phyloP scores from a whole-genome alignment of 2,329 filamentous ascomycete genomes.

The Colletotrichum lentis region DNA sequence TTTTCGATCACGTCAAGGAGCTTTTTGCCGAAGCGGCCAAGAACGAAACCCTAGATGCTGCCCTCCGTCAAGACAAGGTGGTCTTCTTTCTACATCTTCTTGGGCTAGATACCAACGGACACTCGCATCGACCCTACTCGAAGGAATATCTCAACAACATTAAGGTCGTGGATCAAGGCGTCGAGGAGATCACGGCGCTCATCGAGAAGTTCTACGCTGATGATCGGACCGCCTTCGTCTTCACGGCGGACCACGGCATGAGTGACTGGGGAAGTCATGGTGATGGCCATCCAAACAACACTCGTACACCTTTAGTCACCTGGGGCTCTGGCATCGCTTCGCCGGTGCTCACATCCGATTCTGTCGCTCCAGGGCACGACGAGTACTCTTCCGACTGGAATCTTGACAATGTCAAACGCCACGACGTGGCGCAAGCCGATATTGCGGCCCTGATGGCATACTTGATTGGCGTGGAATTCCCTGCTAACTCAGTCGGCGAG shows the following conservation, averaged over 20 bases:
- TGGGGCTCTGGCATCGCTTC: constrained; percentile 93
- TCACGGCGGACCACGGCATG: constrained; percentile 99
- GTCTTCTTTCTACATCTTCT: constrained; percentile 97
- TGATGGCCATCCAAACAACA: constrained; percentile 97
- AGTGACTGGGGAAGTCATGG: constrained; percentile 99
- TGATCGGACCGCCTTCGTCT: constrained; percentile 90
- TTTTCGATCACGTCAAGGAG: constrained; percentile 91
- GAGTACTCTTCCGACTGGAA: constrained; percentile 92
- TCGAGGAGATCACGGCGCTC: constrained; percentile 81
- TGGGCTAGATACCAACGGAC: constrained; percentile 89
- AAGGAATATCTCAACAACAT: constrained; percentile 95
- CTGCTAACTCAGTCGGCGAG: constrained; percentile 95
- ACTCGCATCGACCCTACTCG: constrained; percentile 88
- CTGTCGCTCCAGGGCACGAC: constrained; percentile 81
- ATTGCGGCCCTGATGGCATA: constrained; percentile 96
- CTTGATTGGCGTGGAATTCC: constrained; percentile 85
- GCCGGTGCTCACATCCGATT: constrained; percentile 66
- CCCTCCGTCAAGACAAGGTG: constrained; percentile 81
- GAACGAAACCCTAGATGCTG: constrained; percentile 77
- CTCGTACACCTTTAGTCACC: constrained; percentile 86
- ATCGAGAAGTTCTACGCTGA: constrained; percentile 87
- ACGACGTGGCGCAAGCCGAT: constrained; percentile 94
- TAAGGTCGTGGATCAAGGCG: constrained; percentile 89
- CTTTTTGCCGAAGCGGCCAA: constrained; percentile 82
- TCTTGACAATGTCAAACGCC: constrained; percentile 78